Evolutionary conservation across 345 rosid genomes (phyloP), one percentile per base, ranked within the genome.

Genomic region (Hypericum androsaemum): DNA sequence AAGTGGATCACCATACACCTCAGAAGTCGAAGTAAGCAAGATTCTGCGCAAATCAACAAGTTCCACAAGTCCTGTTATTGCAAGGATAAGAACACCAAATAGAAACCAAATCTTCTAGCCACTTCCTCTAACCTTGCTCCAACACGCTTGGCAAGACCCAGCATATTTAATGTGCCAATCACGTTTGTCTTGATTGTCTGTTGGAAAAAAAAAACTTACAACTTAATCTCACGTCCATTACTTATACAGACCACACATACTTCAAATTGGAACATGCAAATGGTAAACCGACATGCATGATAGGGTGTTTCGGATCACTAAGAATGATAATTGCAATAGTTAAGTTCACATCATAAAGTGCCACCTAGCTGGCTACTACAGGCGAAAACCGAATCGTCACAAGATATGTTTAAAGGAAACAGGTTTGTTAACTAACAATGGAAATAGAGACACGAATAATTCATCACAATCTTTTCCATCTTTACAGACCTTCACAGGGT

Each of bases 171-270:
- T 60, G 98, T 92, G 50, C 98, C 97, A 37, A 92, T 88, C 58
- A 92, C 97, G 76, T 88, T 92, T 61, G 98, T 92, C 80, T 88
- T 92, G 48, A 92, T 88, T 12, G 97, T 88, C 95, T 86, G 79
- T 64, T 38, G 11, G 39, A 39, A 62, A 12, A 7, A 43, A 61
- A 16, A 16, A 10, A 35, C 37, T 37, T 40, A 41, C 11, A 59
- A 56, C 54, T 71, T 39, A 22, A 22, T 22, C 2, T 22, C 32
- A 22, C 4, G 32, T 22, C 32, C 32, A 22, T 22, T 22, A 22
- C 32, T 22, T 22, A 22, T 22, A 4, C 4, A 22, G 1, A 22
- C 32, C 32, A 22, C 32, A 22, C 32, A 22, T 22, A 1, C 32
- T 22, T 22, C 1, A 22, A 22, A 22, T 4, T 22, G 32, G 32